These are phyloP conservation scores for Pichia sorboxylosa DNA, from an alignment of 1,139 yeast genomes.

Conservation along the genomic window DNA sequence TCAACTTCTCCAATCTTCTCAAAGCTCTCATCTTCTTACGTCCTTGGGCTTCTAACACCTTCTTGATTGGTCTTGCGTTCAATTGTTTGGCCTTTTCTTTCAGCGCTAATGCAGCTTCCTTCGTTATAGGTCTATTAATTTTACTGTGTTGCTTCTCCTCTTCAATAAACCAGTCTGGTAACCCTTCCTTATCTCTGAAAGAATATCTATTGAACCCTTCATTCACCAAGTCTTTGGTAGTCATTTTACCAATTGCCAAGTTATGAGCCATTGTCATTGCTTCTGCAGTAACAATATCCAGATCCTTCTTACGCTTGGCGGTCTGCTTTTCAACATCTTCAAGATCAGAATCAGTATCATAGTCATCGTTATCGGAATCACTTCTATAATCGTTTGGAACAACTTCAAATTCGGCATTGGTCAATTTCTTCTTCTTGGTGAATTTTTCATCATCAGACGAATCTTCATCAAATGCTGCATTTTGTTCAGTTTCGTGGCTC, in stretches of 20 bases:
- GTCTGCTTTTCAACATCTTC: constrained; percentile 32
- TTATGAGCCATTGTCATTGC: constrained; percentile 98
- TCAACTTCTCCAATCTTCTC: constrained; percentile 76
- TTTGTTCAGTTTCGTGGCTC: constrained; percentile 9
- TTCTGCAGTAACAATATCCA: constrained; percentile 83
- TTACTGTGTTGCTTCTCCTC: constrained; percentile 84
- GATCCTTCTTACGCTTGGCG: constrained; percentile 44
- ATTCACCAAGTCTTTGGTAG: constrained; percentile 71
- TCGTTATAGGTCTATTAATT: constrained; percentile 82
- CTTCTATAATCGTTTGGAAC: constrained; percentile 32
- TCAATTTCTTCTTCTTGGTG: no score
- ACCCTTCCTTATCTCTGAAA: constrained; percentile 78
- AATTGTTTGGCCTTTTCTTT: constrained; percentile 81
- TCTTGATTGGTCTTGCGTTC: constrained; percentile 95
- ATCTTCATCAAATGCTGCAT: constrained; percentile 15
- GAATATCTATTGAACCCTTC: constrained; percentile 90
- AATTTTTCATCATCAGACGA: constrained; percentile 17
- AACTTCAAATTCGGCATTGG: constrained; percentile 44
- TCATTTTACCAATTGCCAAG: constrained; percentile 78
- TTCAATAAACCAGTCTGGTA: constrained; percentile 93
- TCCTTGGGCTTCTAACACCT: constrained; percentile 94
- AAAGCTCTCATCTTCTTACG: constrained; percentile 93
- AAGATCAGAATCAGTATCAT: constrained; percentile 39
- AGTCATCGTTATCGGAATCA: constrained; percentile 30
- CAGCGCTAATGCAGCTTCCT: constrained; percentile 89